Base-by-base conservation (phyloP, 1,284 basidiomycete species). In the Athelia sp. region DNA sequence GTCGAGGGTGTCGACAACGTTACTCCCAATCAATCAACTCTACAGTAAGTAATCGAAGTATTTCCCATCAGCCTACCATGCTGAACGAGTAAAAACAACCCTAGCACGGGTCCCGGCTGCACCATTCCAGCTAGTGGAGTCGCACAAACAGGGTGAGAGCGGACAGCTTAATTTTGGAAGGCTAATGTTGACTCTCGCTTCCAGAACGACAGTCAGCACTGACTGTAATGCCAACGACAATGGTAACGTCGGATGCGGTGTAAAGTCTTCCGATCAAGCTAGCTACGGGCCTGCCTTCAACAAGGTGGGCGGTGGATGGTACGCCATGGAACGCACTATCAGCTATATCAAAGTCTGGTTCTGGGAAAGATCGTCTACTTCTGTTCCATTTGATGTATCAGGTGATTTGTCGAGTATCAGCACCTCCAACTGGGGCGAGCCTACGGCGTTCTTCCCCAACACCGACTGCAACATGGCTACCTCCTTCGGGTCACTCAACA, bases 211-310 rank as follows among this genome's bases (percentile, higher is more conserved):
- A 11, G 21, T 26, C 8, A n/a, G 23, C 29, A 62, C 61, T 24
- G 62, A 69, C 46, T 81, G 78, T 49, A 64, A 71, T 24, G 64
- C 70, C 2, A 51, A 58, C 34, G 63, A 66, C 62, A 19, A 40
- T 57, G 8, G 43, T 24, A 9, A 4, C 56, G 53, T 62, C 3
- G 76, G 77, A 1, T 81, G 79, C 52, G 73, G 71, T 6, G 71
- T 77, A n/a, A 43, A 51, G 61, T 36, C 65, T 62, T 8, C 58
- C 67, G 23, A 54, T 59, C 18, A 67, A 66, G n/a, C n/a, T 31
- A 69, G 61, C 43, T 74, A 65, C 45, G 76, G 75, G 1, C 64
- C 69, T 2, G 42, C 54, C 6, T 74, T 75, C 59, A 78, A 78
- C 58, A 54, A 48, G 21, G 55, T 59, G 24, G 66, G 68, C 34